These are phyloP conservation scores for Fomitiporia mediterranea DNA, from an alignment of 1,284 basidiomycete species.

Conservation along the genomic window DNA sequence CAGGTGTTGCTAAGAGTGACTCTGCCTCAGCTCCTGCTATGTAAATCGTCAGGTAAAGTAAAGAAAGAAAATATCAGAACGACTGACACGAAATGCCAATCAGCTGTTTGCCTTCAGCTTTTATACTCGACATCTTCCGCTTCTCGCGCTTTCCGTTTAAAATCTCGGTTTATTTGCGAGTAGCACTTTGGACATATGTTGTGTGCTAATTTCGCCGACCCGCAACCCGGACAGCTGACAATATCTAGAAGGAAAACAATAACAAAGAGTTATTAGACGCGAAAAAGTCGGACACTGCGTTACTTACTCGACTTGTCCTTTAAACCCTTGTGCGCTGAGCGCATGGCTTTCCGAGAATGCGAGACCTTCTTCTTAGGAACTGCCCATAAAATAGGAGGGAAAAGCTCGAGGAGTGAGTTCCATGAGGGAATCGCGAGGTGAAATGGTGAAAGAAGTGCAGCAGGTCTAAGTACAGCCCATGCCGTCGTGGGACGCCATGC, in stretches of 20 bases:
- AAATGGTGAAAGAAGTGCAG: slow-evolving; percentile 15
- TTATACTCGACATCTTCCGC: not conserved
- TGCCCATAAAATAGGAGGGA: slow-evolving; percentile 86
- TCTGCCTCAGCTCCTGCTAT: not conserved
- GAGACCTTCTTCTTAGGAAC: slow-evolving; percentile 95
- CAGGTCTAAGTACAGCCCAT: slow-evolving; percentile 14
- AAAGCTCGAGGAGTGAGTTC: slow-evolving; percentile 69
- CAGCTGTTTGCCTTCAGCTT: too few relatives aligned
- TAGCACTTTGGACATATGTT: slow-evolving; percentile 87
- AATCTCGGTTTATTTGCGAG: slow-evolving; percentile 66
- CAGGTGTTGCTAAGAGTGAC: not conserved
- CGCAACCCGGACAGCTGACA: slow-evolving; percentile 90
- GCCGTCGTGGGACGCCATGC: slow-evolving; percentile 6
- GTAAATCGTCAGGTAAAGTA: not conserved
- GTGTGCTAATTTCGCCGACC: slow-evolving; percentile 82
- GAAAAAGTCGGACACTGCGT: slow-evolving; percentile 15
- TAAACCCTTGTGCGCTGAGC: slow-evolving; percentile 89
- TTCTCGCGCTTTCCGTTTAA: slow-evolving; percentile 43
- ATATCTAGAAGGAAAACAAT: slow-evolving; percentile 54
- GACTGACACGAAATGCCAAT: not conserved
- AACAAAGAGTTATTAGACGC: not conserved
- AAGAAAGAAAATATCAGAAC: too few relatives aligned
- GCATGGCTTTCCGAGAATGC: slow-evolving; percentile 94
- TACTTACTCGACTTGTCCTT: slow-evolving; percentile 91
- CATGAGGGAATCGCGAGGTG: slow-evolving; percentile 47